Evolutionary conservation across 2,329 filamentous ascomycete species (phyloP), one percentile per base, ranked within the genome.

Genomic region (Metarhizium brunneum): DNA sequence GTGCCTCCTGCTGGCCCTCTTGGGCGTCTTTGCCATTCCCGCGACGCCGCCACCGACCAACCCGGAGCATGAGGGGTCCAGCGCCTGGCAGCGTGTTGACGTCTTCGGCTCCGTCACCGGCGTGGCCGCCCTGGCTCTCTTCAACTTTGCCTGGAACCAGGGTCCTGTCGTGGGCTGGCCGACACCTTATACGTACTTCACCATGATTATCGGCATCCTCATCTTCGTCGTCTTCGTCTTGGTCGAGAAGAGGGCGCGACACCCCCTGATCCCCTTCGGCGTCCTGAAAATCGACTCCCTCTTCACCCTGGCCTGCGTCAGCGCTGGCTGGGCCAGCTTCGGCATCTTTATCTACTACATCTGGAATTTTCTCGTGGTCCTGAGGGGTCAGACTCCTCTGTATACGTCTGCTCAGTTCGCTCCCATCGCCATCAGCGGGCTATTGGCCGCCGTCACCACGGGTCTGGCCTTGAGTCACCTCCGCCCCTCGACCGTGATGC

Each of bases 91-190:
- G 18, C 61, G 62, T 10, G 57, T 73, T 11, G 73, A 75, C 54
- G 54, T 70, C 14, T 63, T 64, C 2, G 71, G 71, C 4, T 66
- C 67, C 14, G 43, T 66, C 18, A 59, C 65, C 1, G 82, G 82
- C 1, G 72, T 84, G 25, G 69, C 70, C 0, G 77, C 74, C 0
- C 69, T 86, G 25, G 72, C 82, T 0, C 67, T 86, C 10, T 73
- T 85, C 65, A 84, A 84, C 62, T 79, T 86, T 59, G 79, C 81
- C 1, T 84, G 80, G 79, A 85, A 84, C 60, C 81, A 86, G 63
- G 82, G 76, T 0, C 76, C 80, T 1, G 69, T 78, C 0, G 77
- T 75, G 2, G 80, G 80, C 1, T 86, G 82, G 83, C 57, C 68
- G 7, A 69, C 73, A 6, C 69, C 78, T 0, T 82, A 82, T 59